Conservation (phyloP, 2,329 filamentous ascomycete species). For the Rutstroemia sp. region DNA sequence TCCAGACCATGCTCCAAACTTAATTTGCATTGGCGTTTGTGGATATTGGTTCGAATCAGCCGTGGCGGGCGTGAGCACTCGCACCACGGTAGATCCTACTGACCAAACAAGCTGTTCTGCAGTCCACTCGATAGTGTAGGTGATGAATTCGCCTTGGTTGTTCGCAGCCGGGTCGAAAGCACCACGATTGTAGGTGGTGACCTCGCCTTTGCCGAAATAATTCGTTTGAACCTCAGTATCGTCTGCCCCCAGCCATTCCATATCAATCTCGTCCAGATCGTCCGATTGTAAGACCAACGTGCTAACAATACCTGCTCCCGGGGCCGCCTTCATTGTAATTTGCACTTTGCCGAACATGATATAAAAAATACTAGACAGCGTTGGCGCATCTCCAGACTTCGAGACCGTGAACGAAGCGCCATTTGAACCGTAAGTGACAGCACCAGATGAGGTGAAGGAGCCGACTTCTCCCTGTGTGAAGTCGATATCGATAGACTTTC, state of each 20-base stretch:
- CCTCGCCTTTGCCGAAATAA: constrained; percentile 92
- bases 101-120: constrained; percentile 78
- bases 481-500: constrained; percentile 75
- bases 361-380: constrained; percentile 87
- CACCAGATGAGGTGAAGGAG: constrained; percentile 66
- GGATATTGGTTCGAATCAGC: constrained; percentile 74
- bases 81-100: constrained; percentile 69
- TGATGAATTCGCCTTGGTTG: constrained; percentile 73
- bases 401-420: constrained; percentile 78
- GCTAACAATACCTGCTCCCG: constrained; percentile 87
- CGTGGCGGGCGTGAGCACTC: constrained; percentile 62
- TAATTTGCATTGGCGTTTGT: constrained; percentile 91
- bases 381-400: constrained; percentile 73
- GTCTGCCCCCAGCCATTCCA: constrained; percentile 87
- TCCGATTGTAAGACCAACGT: constrained; percentile 89
- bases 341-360: constrained; percentile 98
- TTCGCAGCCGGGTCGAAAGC: constrained; percentile 62
- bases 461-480: constrained; percentile 72
- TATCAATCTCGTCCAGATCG: constrained; percentile 89
- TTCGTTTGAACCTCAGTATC: constrained; percentile 81
- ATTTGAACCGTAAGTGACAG: constrained; percentile 64
- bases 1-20: constrained; percentile 86
- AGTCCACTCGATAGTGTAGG: constrained; percentile 90
- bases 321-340: constrained; percentile 75
- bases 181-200: constrained; percentile 78